phyloP scores from a whole-genome alignment of 495 filamentous ascomycete species.

The Aspergillus kassunensis region DNA sequence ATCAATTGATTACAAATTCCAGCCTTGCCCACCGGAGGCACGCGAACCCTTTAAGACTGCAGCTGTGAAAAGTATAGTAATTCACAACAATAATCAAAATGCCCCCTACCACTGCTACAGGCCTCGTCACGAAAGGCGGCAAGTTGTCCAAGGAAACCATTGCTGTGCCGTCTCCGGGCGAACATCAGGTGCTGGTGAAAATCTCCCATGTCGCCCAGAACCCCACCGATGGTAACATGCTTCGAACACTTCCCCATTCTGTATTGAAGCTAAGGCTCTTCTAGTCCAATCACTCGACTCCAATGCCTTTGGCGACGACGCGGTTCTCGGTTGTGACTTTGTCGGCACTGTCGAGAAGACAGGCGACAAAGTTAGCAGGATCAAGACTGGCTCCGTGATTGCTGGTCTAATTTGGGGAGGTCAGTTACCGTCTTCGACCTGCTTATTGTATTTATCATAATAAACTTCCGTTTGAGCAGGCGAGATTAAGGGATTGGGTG shows the following conservation, averaged over 20 bases:
- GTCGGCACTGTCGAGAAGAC: slow-evolving; percentile 47
- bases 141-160: too few relatives aligned
- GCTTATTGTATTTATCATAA: not conserved
- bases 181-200: slow-evolving; percentile 24
- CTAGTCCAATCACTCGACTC: slow-evolving; percentile 25
- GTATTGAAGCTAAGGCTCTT: not conserved
- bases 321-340: slow-evolving; percentile 49
- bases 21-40: too few relatives aligned
- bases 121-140: too few relatives aligned
- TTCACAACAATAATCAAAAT: too few relatives aligned
- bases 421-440: slow-evolving; percentile 7
- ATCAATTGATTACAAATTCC: too few relatives aligned
- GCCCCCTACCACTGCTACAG: too few relatives aligned
- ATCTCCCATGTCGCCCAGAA: slow-evolving; percentile 29
- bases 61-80: too few relatives aligned
- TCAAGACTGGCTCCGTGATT: slow-evolving; percentile 38
- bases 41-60: too few relatives aligned
- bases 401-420: slow-evolving; percentile 28
- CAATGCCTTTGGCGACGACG: slow-evolving; percentile 28
- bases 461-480: not conserved
- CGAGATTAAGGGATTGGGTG: slow-evolving; percentile 21
- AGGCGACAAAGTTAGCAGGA: slow-evolving; percentile 39
- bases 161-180: slow-evolving; percentile 8
- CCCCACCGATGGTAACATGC: slow-evolving; percentile 26
- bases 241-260: not conserved